Conservation (phyloP, 495 filamentous ascomycete species). For the Aspergillus ellipticus region DNA sequence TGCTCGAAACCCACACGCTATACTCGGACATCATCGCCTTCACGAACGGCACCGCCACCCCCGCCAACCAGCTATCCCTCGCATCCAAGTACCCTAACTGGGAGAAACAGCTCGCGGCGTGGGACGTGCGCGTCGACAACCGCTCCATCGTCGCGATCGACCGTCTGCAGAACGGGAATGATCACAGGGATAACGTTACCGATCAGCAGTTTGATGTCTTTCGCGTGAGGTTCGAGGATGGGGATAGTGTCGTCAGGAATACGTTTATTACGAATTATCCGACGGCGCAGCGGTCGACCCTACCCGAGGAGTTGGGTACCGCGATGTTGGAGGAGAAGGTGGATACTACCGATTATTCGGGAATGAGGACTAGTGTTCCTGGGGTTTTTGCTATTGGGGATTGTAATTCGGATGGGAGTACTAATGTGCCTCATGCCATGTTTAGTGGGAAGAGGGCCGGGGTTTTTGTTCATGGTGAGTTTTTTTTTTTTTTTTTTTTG, state of each 20-base stretch:
- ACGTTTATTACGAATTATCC: slow-evolving; percentile 51
- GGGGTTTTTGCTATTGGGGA: slow-evolving; percentile 56
- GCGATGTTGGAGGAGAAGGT: slow-evolving; percentile 43
- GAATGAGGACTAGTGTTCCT: slow-evolving; percentile 43
- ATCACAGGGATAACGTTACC: slow-evolving; percentile 30
- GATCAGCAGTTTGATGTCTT: slow-evolving; percentile 47
- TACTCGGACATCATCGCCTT: slow-evolving; percentile 43
- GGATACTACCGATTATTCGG: slow-evolving; percentile 28
- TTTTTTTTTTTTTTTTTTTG: background rate
- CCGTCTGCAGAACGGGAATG: slow-evolving; percentile 42
- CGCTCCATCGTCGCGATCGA: slow-evolving; percentile 45
- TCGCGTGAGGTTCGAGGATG: slow-evolving; percentile 49
- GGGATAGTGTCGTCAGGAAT: slow-evolving; percentile 36
- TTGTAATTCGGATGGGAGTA: slow-evolving; percentile 52
- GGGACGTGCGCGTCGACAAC: slow-evolving; percentile 52
- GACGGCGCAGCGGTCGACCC: slow-evolving; percentile 37
- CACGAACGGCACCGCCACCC: slow-evolving; percentile 53
- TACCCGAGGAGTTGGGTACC: slow-evolving; percentile 40
- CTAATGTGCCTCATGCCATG: slow-evolving; percentile 59
- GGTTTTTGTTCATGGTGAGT: slow-evolving; percentile 53
- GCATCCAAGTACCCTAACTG: slow-evolving; percentile 39
- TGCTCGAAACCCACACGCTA: slow-evolving; percentile 48
- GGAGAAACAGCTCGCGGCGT: slow-evolving; percentile 42
- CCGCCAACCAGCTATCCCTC: slow-evolving; percentile 32
- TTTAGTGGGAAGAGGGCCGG: slow-evolving; percentile 54